Percentiles rank a stretch among this genome's conserved stretches.
These are phyloP conservation scores for Globisporangium cystogenes DNA, from an alignment of 352 stramenopile genomes.

Conservation along the genomic window DNA sequence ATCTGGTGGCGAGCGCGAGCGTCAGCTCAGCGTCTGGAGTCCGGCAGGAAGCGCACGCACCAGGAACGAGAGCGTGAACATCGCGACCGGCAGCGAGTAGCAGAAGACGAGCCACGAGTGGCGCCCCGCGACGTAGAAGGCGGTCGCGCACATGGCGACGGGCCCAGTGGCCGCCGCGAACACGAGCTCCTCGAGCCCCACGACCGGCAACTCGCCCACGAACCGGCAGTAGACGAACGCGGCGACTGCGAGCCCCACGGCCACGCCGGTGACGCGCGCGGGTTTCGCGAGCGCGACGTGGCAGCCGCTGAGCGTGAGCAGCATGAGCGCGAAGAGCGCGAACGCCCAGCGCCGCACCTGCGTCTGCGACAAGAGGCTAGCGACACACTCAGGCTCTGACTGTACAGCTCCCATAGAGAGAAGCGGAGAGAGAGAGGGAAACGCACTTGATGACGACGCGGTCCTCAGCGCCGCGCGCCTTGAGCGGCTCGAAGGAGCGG, in stretches of 20 bases:
- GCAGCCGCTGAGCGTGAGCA: conserved; percentile 25
- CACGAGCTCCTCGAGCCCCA: conserved; percentile 50
- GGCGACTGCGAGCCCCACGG: conserved; percentile 26
- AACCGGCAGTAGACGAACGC: conserved; percentile 54
- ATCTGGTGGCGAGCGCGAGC: conserved; percentile 19
- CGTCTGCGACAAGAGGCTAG: conserved; percentile 63
- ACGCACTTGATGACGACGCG: conserved; percentile 67
- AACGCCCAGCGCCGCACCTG: conserved; percentile 68
- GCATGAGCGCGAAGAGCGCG: conserved; percentile 41
- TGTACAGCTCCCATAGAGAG: too few relatives aligned
- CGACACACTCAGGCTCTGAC: too few relatives aligned
- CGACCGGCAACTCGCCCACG: conserved; percentile 23
- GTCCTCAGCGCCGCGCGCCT: conserved; percentile 25
- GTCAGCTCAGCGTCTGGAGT: not conserved
- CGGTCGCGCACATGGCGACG: conserved; percentile 45
- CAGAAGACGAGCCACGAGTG: conserved; percentile 29
- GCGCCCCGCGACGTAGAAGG: conserved; percentile 41
- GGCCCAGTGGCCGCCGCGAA: conserved; percentile 41
- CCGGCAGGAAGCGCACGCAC: conserved; percentile 10
- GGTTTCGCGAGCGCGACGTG: conserved; percentile 41
- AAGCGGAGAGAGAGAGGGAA: too few relatives aligned
- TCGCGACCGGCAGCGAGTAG: conserved; percentile 60
- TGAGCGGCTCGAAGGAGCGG: conserved; percentile 36
- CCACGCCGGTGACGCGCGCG: conserved; percentile 18
- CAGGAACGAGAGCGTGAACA: conserved; percentile 50